Percentiles rank a stretch among this genome's conserved stretches.
These are phyloP conservation scores for Pichia exigua DNA, from an alignment of 805 yeast species.

Conservation along the genomic window DNA sequence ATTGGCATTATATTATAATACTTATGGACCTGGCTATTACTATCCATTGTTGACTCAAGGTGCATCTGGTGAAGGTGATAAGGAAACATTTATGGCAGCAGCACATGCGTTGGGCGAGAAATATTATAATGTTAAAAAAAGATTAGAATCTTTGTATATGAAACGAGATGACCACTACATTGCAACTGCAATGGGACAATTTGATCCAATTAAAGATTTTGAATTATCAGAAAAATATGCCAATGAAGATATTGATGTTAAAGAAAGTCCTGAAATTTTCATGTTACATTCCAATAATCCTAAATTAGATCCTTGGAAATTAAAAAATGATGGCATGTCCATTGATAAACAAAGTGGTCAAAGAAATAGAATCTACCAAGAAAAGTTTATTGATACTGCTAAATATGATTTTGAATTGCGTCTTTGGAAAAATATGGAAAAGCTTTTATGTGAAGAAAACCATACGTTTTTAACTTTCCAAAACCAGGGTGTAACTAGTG, in stretches of 20 bases:
- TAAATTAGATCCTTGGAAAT: conserved; percentile 53
- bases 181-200: conserved; percentile 78
- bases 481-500: background rate
- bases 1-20: conserved; percentile 51
- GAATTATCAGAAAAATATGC: conserved; percentile 23
- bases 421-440: conserved; percentile 54
- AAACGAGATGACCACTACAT: conserved; percentile 34
- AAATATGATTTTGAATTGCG: conserved; percentile 51
- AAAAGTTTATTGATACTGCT: conserved; percentile 38
- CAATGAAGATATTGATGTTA: conserved; percentile 11
- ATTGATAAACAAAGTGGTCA: conserved; percentile 32
- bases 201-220: conserved; percentile 58
- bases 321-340: conserved; percentile 36
- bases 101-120: conserved; percentile 50
- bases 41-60: conserved; percentile 45
- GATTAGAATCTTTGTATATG: conserved; percentile 50
- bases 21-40: conserved; percentile 49
- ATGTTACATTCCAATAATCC: conserved; percentile 65
- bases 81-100: conserved; percentile 51
- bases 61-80: conserved; percentile 49
- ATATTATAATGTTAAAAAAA: conserved; percentile 52
- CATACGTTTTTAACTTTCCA: background rate
- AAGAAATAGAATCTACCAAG: conserved; percentile 52
- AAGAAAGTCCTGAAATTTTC: conserved; percentile 29
- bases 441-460: conserved; percentile 39